Conservation (phyloP, 768 basidiomycete genomes). For the Leccinellum rugosiceps region DNA sequence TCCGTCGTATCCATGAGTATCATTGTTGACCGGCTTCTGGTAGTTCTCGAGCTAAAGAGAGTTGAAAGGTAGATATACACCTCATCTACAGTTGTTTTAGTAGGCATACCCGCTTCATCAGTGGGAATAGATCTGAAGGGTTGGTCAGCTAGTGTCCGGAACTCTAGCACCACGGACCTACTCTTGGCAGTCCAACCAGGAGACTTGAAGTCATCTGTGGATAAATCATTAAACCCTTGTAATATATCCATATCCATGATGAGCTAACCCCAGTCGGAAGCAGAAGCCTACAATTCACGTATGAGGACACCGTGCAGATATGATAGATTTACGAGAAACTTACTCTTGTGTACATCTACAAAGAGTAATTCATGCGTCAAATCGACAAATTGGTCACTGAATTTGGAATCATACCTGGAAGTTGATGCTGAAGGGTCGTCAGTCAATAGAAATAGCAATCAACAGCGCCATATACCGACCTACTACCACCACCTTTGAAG, state of each 20-base stretch:
- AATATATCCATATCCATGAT: not conserved
- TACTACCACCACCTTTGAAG: constrained; percentile 50
- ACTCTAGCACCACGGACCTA: constrained; percentile 20
- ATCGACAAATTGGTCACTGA: not conserved
- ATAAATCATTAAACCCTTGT: not conserved
- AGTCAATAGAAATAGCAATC: not conserved
- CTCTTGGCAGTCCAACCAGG: constrained; percentile 66
- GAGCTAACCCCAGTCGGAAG: constrained; percentile 62
- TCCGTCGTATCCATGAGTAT: constrained; percentile 67
- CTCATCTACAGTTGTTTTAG: not conserved
- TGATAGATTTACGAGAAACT: not conserved
- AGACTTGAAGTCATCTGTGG: constrained; percentile 66
- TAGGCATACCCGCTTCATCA: constrained; percentile 59
- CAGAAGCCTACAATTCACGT: constrained; percentile 47
- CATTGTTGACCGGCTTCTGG: constrained; percentile 66
- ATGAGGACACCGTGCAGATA: not conserved
- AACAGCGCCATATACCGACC: constrained; percentile 32
- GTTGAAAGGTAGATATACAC: not conserved
- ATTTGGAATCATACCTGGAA: constrained; percentile 42
- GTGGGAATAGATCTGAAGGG: constrained; percentile 56
- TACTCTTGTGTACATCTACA: constrained; percentile 63
- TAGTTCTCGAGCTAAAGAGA: constrained; percentile 63
- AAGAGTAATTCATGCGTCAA: not conserved
- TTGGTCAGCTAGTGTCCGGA: not conserved
- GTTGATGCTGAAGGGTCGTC: constrained; percentile 51